Evolutionary conservation across 371 early-diverging fungal species (phyloP).

Genomic region (Mortierella sp.): DNA sequence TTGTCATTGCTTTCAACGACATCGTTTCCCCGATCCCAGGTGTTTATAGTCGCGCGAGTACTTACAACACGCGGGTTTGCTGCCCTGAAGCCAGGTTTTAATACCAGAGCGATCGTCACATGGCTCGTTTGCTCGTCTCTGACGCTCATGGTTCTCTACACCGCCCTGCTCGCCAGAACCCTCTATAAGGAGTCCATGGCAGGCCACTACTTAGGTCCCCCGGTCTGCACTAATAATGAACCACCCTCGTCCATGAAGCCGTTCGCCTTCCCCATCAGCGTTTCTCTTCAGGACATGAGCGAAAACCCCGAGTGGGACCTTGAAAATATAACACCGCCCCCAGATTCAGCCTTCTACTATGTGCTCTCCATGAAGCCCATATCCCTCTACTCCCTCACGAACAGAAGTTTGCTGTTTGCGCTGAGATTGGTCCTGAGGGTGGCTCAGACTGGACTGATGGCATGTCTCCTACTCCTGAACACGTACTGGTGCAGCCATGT

Average conservation of each 20-base stretch:
- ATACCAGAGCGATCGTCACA: constrained; percentile 43
- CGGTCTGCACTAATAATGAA: background rate
- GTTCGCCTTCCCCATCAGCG: constrained; percentile 8
- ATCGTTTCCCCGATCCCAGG: constrained; percentile 10
- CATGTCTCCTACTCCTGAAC: constrained; percentile 37
- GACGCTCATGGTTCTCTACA: constrained; percentile 35
- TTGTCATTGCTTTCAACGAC: background rate
- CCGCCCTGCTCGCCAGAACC: constrained; percentile 25
- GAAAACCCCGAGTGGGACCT: constrained; percentile 11
- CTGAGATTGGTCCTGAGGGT: constrained; percentile 24
- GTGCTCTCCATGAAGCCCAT: constrained; percentile 35
- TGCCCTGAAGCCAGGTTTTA: constrained; percentile 48
- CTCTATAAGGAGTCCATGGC: constrained; percentile 49
- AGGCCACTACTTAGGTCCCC: constrained; percentile 27
- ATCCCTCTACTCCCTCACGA: constrained; percentile 11
- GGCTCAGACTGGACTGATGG: constrained; percentile 28
- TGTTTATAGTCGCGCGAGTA: constrained; percentile 47
- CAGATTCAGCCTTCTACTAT: constrained; percentile 6
- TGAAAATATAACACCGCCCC: background rate
- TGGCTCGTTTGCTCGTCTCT: constrained; percentile 41
- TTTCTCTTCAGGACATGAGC: constrained; percentile 27
- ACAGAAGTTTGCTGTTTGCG: constrained; percentile 2
- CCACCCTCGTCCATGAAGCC: background rate
- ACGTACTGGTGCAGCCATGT: constrained; percentile 52
- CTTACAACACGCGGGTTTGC: constrained; percentile 53